These are phyloP conservation scores for Rhodotorula sphaerocarpa DNA, from an alignment of 768 basidiomycete species.

Conservation along the genomic window DNA sequence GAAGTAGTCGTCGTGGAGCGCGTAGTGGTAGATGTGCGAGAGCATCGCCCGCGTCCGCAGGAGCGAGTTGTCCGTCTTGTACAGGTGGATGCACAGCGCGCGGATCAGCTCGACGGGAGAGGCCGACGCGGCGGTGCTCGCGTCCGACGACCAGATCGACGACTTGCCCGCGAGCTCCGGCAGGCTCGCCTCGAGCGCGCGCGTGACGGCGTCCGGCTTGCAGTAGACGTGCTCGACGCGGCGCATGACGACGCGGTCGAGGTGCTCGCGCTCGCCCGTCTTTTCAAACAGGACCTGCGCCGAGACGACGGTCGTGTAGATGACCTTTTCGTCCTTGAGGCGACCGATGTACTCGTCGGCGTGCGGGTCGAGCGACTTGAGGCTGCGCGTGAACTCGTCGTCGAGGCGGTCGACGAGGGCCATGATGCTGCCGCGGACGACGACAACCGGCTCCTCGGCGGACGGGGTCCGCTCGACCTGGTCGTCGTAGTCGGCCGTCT, in stretches of 20 bases:
- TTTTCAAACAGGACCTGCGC: conserved; percentile 86
- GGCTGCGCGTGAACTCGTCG: conserved; percentile 92
- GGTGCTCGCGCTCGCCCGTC: conserved; percentile 59
- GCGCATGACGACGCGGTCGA: conserved; percentile 84
- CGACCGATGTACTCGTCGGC: conserved; percentile 98
- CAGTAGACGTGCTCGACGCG: conserved; percentile 96
- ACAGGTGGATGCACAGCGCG: conserved; percentile 79
- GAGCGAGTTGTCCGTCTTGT: conserved; percentile 81
- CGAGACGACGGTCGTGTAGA: conserved; percentile 87
- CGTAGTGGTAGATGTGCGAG: conserved; percentile 93
- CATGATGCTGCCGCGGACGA: conserved; percentile 89
- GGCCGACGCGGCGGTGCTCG: conserved; percentile 2
- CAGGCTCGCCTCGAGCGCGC: conserved; percentile 71
- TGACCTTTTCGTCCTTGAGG: conserved; percentile 85
- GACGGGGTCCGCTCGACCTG: conserved; percentile 69
- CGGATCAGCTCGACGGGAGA: conserved; percentile 59
- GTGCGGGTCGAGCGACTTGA: conserved; percentile 97
- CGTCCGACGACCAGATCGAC: conserved; percentile 51
- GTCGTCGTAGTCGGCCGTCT: conserved; percentile 88
- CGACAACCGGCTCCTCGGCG: conserved; percentile 59
- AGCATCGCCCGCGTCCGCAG: conserved; percentile 95
- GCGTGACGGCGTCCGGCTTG: conserved; percentile 91
- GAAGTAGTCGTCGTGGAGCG: conserved; percentile 91
- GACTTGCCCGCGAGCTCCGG: conserved; percentile 46
- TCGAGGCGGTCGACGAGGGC: conserved; percentile 92